phyloP scores from a whole-genome alignment of 2,329 filamentous ascomycete species.

The Stagonosporopsis cucurbitacearum region DNA sequence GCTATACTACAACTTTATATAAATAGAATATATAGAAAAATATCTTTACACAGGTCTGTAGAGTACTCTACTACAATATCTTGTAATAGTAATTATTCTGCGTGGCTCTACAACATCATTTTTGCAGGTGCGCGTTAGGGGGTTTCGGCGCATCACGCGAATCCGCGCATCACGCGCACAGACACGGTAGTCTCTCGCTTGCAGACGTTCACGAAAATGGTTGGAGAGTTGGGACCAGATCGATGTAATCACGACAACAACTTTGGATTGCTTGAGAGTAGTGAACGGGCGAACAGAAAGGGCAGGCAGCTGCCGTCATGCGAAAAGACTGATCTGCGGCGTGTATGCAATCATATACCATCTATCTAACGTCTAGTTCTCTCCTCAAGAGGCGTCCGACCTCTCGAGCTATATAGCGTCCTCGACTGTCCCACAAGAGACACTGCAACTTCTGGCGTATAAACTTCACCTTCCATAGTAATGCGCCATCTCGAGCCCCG shows the following conservation, averaged over 20 bases:
- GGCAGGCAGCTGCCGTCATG: background rate
- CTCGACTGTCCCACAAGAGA: conserved; percentile 1
- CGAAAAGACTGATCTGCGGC: background rate
- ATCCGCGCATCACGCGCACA: no score
- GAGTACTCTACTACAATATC: no score
- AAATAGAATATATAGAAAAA: no score
- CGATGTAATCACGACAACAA: background rate
- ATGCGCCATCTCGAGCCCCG: conserved; percentile 95
- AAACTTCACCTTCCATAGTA: conserved; percentile 66
- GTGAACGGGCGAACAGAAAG: no score
- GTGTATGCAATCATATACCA: background rate
- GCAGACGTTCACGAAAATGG: background rate
- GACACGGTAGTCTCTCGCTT: conserved; percentile 21
- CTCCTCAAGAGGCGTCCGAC: background rate
- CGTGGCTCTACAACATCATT: no score
- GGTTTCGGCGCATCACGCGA: no score
- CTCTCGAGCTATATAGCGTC: conserved; percentile 2
- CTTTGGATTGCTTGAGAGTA: no score
- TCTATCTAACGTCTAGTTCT: conserved; percentile 2
- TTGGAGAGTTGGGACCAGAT: background rate
- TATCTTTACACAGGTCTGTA: no score
- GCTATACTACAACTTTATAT: no score
- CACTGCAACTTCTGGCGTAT: background rate
- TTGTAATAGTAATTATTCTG: no score
- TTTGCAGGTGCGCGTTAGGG: no score